phyloP scores from a whole-genome alignment of 2,329 filamentous ascomycete genomes.

The Aspergillus aculeatinus region DNA sequence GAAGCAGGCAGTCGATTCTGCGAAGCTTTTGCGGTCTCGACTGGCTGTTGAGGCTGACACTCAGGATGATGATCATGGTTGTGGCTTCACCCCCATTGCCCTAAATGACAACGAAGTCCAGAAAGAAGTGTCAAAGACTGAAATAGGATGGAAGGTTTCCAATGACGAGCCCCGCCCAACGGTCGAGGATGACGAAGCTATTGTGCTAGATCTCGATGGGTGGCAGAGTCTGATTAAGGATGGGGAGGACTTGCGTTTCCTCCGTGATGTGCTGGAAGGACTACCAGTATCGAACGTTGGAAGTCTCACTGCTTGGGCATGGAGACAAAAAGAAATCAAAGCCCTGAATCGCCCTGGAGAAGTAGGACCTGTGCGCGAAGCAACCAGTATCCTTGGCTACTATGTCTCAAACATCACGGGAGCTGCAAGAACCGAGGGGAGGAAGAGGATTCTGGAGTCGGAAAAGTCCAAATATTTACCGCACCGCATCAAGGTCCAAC shows the following conservation, averaged over 20 bases:
- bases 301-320: constrained; percentile 64
- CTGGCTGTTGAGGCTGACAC: constrained; percentile 53
- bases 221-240: constrained; percentile 69
- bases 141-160: constrained; percentile 62
- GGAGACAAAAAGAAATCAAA: constrained; percentile 72
- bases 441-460: constrained; percentile 92
- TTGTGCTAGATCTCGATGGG: constrained; percentile 68
- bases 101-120: constrained; percentile 31
- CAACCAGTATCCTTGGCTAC: constrained; percentile 61
- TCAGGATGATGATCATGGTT: constrained; percentile 14
- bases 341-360: constrained; percentile 61
- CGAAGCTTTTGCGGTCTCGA: background rate
- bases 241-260: constrained; percentile 62
- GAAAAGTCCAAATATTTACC: constrained; percentile 98
- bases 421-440: constrained; percentile 84
- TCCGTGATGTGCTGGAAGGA: constrained; percentile 53
- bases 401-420: constrained; percentile 87
- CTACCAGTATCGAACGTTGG: constrained; percentile 52
- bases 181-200: constrained; percentile 63
- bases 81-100: constrained; percentile 9
- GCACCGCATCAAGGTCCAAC: constrained; percentile 94
- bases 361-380: constrained; percentile 53
- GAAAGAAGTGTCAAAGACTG: constrained; percentile 42
- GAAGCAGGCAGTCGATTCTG: background rate
- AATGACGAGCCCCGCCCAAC: constrained; percentile 60